Base-by-base conservation (phyloP, 2,329 filamentous ascomycete species). In the Juglanconis juglandina region DNA sequence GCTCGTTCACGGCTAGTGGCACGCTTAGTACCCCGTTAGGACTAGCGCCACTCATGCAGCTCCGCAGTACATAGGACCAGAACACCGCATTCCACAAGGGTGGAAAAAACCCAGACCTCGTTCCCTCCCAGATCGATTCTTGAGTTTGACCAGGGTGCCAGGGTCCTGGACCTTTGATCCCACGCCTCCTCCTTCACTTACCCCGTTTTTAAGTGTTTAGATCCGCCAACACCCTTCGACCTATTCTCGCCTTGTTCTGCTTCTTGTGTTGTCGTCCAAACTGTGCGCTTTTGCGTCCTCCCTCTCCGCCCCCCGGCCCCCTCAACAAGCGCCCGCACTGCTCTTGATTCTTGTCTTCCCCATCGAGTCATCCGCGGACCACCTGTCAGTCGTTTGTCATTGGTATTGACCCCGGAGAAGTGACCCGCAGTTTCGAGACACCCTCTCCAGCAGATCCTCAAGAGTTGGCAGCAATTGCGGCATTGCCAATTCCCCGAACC, bases 381-480 rank as follows among this genome's bases (percentile, higher is more conserved):
- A 35, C 8, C 24, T 10, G 46, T 37, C 44, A 39, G 53, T 56
- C 53, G 34, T 35, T 55, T 34, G 34, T 14, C 47, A n/a, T 34
- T 39, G 14, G n/a, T 30, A 37, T 8, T 39, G 33, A 37, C n/a
- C 30, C 37, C 10, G 42, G n/a, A 7, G 7, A 13, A 37, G 17
- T 14, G 57, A 57, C 51, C 54, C 54, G 61, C 58, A 60, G 49
- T 51, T 41, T 54, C 61, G 58, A 63, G 54, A 60, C 61, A 57
- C 34, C 54, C 34, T 54, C 54, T 55, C 50, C 50, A 61, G 53
- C 41, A 42, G 8, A 42, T 42, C 11, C 44, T 56, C 53, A 41
- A 50, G 46, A 51, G 33, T 24, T 24, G 11, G n/a, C 50, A 14
- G 51, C 14, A 34, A 51, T 24, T 34, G 24, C 44, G 35, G 41